These are phyloP conservation scores for Byssochlamys sp. DNA, from an alignment of 2,329 filamentous ascomycete species.

Conservation along the genomic window DNA sequence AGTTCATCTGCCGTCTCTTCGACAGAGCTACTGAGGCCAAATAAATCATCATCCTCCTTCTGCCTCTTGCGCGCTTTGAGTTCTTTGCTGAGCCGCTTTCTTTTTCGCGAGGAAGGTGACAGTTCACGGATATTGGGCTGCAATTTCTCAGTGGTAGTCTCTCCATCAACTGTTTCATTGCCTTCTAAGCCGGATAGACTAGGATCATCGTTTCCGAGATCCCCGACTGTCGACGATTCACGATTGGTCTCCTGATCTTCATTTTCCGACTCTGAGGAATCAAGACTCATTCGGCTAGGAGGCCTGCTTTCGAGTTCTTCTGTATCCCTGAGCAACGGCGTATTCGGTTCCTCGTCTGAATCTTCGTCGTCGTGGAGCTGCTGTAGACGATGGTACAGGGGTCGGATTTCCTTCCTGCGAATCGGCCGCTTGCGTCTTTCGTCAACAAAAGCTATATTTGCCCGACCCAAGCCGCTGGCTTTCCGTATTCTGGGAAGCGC, in stretches of 20 bases:
- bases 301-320: constrained; percentile 78
- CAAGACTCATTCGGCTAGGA: constrained; percentile 58
- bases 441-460: constrained; percentile 57
- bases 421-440: constrained; percentile 52
- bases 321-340: constrained; percentile 61
- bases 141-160: constrained; percentile 16
- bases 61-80: constrained; percentile 66
- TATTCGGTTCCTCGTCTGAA: constrained; percentile 71
- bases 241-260: constrained; percentile 28
- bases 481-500: constrained; percentile 69
- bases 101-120: constrained; percentile 53
- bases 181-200: constrained; percentile 10
- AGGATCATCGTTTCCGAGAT: constrained; percentile 9
- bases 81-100: constrained; percentile 62
- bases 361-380: constrained; percentile 69
- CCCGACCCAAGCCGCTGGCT: constrained; percentile 47
- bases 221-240: constrained; percentile 10
- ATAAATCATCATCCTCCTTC: constrained; percentile 75
- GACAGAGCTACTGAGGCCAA: constrained; percentile 51
- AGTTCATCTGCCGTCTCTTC: constrained; percentile 45
- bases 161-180: constrained; percentile 11
- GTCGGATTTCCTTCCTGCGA: constrained; percentile 58
- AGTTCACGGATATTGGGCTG: constrained; percentile 38
- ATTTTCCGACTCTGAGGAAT: constrained; percentile 42
- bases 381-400: constrained; percentile 70